phyloP scores from a whole-genome alignment of 163 green algal species.

The Botryococcus braunii region DNA sequence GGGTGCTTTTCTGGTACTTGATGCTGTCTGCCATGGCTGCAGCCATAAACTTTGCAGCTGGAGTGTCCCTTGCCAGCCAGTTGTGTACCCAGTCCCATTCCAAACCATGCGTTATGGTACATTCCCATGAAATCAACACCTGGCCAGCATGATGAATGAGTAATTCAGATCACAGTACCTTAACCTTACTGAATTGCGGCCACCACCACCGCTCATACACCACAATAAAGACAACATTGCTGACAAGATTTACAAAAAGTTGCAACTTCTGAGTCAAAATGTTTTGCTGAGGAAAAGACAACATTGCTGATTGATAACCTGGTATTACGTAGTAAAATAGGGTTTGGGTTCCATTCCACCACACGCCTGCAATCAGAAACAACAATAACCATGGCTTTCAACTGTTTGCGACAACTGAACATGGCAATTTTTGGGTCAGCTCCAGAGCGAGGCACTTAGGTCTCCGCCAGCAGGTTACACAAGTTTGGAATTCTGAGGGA shows the following conservation, averaged over 20 bases:
- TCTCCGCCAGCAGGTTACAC: background rate
- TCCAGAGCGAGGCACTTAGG: background rate
- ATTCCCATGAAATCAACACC: conserved; percentile 9
- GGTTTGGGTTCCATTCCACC: too few relatives aligned
- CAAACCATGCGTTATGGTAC: conserved; percentile 3
- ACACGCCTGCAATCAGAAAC: too few relatives aligned
- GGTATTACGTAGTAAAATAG: too few relatives aligned
- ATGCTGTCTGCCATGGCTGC: background rate
- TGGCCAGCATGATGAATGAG: background rate
- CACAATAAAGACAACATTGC: too few relatives aligned
- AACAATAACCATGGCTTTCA: background rate
- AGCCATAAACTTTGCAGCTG: background rate
- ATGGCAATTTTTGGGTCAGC: background rate
- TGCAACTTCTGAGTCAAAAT: too few relatives aligned
- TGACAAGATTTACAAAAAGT: too few relatives aligned
- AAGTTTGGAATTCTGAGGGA: background rate
- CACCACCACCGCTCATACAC: too few relatives aligned
- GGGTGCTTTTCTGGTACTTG: background rate
- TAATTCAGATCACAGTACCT: background rate
- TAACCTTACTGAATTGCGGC: too few relatives aligned
- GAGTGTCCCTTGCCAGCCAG: conserved; percentile 13
- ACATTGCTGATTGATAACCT: too few relatives aligned
- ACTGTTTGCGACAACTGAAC: background rate
- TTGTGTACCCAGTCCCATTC: conserved; percentile 13
- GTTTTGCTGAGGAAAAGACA: too few relatives aligned